Evolutionary conservation across 768 basidiomycete species (phyloP), one percentile per base, ranked within the genome.

Genomic region (Termitomyces sp.): DNA sequence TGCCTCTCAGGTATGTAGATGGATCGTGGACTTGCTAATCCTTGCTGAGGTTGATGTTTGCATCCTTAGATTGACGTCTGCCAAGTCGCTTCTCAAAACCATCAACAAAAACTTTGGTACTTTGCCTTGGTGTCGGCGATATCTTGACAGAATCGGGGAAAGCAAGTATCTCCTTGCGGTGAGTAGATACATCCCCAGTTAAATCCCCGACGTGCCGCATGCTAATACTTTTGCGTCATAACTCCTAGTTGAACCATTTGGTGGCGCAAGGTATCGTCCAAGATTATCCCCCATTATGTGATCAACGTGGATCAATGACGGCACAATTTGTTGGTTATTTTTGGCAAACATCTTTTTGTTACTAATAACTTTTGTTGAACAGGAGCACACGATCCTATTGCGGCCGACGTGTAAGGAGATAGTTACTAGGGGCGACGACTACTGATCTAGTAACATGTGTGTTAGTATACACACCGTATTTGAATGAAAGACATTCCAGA

Each of bases 51-150:
- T 53, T 61, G 60, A 46, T 37, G 39, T 7, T 47, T 9, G n/a
- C 26, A 36, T 36, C 26, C 27, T 24, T 43, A 94, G 93, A 60
- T 76, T 94, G 60, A 88, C 86, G 9, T 85, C 90, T 20, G 93
- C 95, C 0, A 94, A 93, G 70, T 81, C 88, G 5, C 74, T 99
- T 20, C 77, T 98, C 31, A 89, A 87, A 63, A 84, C 86, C 5
- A 98, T 99, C 71, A 88, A 91, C 66, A 88, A 83, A 70, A 88
- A 91, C 71, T 99, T 99, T 69, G 95, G 94, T 29, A 96, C 96
- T 12, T 73, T 98, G 59, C 95, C 97, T 4, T 99, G 92, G 72
- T 98, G 96, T 71, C 83, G 95, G 64, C 80, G 97, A 60, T 99
- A 99, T 71, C 82, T 99, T 20, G 97, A 98, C 67, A 86, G 95